phyloP scores from a whole-genome alignment of 2,329 filamentous ascomycete genomes.

The Colletotrichum australisinense region DNA sequence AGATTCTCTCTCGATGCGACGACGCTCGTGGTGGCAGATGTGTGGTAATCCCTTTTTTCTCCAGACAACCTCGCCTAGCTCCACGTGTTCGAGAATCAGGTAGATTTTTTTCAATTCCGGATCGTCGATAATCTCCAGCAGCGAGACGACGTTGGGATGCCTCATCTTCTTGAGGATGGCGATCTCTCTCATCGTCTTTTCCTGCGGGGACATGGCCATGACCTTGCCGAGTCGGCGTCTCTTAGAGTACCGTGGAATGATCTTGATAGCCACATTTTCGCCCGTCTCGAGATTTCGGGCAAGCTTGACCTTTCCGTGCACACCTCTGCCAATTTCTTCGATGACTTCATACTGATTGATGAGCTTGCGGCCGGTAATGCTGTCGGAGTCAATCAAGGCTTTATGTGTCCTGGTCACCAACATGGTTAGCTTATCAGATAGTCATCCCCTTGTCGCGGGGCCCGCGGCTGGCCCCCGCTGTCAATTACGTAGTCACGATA shows the following conservation, averaged over 20 bases:
- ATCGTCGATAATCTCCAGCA: slow-evolving; percentile 97
- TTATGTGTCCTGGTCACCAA: slow-evolving; percentile 77
- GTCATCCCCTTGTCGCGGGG: slow-evolving; percentile 18
- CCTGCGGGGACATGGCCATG: slow-evolving; percentile 71
- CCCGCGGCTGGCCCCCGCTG: background rate
- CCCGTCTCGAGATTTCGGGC: slow-evolving; percentile 82
- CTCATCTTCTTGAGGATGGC: slow-evolving; percentile 98
- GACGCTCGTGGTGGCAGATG: slow-evolving; percentile 85
- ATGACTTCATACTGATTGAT: slow-evolving; percentile 99
- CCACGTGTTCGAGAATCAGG: slow-evolving; percentile 95
- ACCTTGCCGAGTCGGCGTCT: slow-evolving; percentile 90
- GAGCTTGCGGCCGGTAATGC: slow-evolving; percentile 89
- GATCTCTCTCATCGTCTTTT: slow-evolving; percentile 94
- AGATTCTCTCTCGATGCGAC: slow-evolving; percentile 80
- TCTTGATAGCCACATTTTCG: slow-evolving; percentile 95
- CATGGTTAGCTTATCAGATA: slow-evolving; percentile 23
- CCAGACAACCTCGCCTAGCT: slow-evolving; percentile 95
- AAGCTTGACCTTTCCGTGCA: slow-evolving; percentile 98
- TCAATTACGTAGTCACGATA: slow-evolving; percentile 17
- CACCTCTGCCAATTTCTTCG: slow-evolving; percentile 93
- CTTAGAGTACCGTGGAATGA: slow-evolving; percentile 95
- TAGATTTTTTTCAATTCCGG: slow-evolving; percentile 97
- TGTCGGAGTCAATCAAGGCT: slow-evolving; percentile 89
- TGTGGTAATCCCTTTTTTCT: slow-evolving; percentile 87
- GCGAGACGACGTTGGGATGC: slow-evolving; percentile 94